These are phyloP conservation scores for Maudiozyma serrabonitensis DNA, from an alignment of 805 yeast genomes.

Conservation along the genomic window DNA sequence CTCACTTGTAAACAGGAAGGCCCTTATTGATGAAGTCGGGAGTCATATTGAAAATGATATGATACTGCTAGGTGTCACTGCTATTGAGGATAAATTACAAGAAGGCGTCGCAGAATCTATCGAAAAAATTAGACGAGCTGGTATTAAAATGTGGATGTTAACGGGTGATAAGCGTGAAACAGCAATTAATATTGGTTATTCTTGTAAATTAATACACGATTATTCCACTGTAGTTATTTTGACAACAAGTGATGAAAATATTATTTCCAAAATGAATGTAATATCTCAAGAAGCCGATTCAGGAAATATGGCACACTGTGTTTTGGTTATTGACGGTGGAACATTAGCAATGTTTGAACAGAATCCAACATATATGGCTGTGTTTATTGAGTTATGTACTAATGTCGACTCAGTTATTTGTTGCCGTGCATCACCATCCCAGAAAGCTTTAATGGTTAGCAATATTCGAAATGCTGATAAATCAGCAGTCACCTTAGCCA, in stretches of 20 bases:
- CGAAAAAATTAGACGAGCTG: constrained; percentile 85
- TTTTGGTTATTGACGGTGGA: constrained; percentile 89
- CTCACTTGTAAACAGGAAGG: constrained; percentile 56
- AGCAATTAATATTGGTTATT: constrained; percentile 92
- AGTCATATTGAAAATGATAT: constrained; percentile 59
- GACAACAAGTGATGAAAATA: constrained; percentile 43
- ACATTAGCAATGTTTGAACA: constrained; percentile 65
- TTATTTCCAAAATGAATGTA: constrained; percentile 61
- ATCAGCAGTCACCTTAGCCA: constrained; percentile 76
- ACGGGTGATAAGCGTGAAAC: constrained; percentile 98
- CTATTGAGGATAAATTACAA: constrained; percentile 93
- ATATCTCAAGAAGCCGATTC: constrained; percentile 63
- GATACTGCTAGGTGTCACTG: constrained; percentile 81
- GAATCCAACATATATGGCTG: constrained; percentile 60
- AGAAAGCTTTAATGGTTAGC: constrained; percentile 82
- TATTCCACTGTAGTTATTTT: constrained; percentile 81
- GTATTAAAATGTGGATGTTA: constrained; percentile 94
- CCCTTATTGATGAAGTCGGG: constrained; percentile 63
- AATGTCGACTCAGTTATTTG: constrained; percentile 85
- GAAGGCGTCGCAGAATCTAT: constrained; percentile 95
- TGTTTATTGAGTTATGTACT: constrained; percentile 78
- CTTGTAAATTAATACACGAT: constrained; percentile 87
- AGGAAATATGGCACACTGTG: constrained; percentile 85
- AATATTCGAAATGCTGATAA: constrained; percentile 65
- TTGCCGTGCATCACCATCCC: constrained; percentile 95